Evolutionary conservation across 768 basidiomycete genomes (phyloP).

Genomic region (Lactarius sp.): DNA sequence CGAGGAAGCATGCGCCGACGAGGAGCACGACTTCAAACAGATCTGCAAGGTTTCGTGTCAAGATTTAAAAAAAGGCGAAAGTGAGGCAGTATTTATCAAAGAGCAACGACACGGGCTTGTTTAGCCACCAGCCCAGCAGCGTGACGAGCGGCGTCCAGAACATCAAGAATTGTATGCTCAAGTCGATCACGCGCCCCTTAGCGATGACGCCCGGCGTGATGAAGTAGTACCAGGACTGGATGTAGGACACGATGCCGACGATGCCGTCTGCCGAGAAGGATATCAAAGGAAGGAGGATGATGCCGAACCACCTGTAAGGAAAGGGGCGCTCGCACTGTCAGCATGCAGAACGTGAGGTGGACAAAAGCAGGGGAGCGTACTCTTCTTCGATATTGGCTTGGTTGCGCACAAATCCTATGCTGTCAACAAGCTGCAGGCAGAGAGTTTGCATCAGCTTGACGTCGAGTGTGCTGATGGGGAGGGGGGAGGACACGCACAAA

Average conservation of each 20-base stretch:
- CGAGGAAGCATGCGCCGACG: slow-evolving; percentile 65
- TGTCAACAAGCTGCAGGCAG: slow-evolving; percentile 51
- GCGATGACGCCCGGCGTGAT: slow-evolving; percentile 47
- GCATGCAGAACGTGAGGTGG: background rate
- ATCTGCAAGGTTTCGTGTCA: no score
- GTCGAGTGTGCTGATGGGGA: background rate
- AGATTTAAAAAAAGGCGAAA: no score
- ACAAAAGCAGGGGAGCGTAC: slow-evolving; percentile 35
- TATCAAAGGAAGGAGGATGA: slow-evolving; percentile 65
- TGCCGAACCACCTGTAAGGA: slow-evolving; percentile 57
- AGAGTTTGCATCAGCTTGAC: background rate
- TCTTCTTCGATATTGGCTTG: slow-evolving; percentile 44
- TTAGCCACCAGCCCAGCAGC: slow-evolving; percentile 61
- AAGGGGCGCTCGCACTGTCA: background rate
- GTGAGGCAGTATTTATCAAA: slow-evolving; percentile 48
- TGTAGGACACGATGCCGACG: slow-evolving; percentile 54
- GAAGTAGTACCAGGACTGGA: slow-evolving; percentile 43
- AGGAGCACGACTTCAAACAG: slow-evolving; percentile 62
- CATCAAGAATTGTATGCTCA: slow-evolving; percentile 70
- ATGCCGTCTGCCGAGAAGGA: slow-evolving; percentile 70
- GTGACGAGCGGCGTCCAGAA: slow-evolving; percentile 78
- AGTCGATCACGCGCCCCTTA: slow-evolving; percentile 64
- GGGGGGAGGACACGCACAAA: slow-evolving; percentile 42
- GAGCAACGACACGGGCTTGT: slow-evolving; percentile 55
- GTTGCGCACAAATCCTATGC: slow-evolving; percentile 51